Conservation (phyloP, 768 basidiomycete genomes). For the Mycena indigotica region DNA sequence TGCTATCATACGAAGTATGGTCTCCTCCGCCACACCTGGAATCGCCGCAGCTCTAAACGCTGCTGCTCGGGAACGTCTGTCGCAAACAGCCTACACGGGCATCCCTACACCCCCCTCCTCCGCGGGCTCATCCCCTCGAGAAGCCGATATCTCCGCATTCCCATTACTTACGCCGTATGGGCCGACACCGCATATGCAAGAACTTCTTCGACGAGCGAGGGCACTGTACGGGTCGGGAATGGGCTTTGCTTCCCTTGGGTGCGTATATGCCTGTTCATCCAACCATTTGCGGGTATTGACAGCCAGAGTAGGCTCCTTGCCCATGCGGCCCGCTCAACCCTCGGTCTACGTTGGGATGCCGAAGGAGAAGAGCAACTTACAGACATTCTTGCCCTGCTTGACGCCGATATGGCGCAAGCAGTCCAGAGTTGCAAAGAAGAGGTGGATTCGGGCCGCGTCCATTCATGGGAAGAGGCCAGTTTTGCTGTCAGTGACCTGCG, state of each 20-base stretch:
- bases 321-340: constrained; percentile 11
- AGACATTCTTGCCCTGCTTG: constrained; percentile 19
- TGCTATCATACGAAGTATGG: constrained; percentile 22
- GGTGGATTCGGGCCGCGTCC: constrained; percentile 17
- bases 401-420: constrained; percentile 22
- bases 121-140: neutral
- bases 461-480: constrained; percentile 2
- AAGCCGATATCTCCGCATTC: neutral
- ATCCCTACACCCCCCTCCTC: neutral
- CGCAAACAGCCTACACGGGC: constrained; percentile 6
- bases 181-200: constrained; percentile 17
- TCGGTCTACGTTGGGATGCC: constrained; percentile 16
- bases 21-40: constrained; percentile 21
- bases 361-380: constrained; percentile 12
- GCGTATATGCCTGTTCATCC: neutral
- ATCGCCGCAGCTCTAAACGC: constrained; percentile 17
- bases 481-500: constrained; percentile 10
- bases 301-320: constrained; percentile 7
- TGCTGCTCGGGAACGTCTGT: constrained; percentile 22
- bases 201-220: constrained; percentile 16
- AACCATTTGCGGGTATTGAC: neutral
- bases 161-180: constrained; percentile 13
- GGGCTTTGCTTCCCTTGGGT: constrained; percentile 23
- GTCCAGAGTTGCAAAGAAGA: constrained; percentile 26
- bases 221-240: constrained; percentile 24